A percentile compares a stretch with the other conserved stretches of the same genome.
Conservation (phyloP, 176 grass and related monocot genomes). For the Eleusine coracana region DNA sequence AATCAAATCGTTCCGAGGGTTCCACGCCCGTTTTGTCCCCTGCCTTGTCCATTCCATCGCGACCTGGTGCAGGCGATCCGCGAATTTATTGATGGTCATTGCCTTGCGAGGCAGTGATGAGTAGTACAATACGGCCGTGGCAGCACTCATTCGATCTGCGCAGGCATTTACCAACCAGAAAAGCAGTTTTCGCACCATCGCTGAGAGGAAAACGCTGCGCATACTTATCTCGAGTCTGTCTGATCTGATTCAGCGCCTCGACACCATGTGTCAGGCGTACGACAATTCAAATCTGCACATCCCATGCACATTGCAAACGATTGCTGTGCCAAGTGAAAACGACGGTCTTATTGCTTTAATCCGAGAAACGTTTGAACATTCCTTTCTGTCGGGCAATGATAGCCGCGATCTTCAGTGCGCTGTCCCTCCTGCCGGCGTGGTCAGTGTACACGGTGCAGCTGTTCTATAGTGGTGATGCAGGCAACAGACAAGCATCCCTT, state of each 20-base stretch:
- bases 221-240: not conserved
- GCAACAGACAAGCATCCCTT: not conserved
- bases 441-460: too few relatives aligned
- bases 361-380: too few relatives aligned
- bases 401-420: too few relatives aligned
- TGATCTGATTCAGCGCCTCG: not conserved
- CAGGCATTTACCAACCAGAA: not conserved
- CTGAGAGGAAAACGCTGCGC: not conserved
- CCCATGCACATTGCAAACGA: not conserved
- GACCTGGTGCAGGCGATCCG: not conserved
- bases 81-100: constrained; percentile 5
- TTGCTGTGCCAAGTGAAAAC: not conserved
- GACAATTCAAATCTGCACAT: not conserved
- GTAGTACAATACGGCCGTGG: not conserved
- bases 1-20: not conserved
- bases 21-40: not conserved
- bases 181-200: not conserved
- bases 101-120: not conserved
- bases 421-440: too few relatives aligned
- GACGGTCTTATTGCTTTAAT: not conserved
- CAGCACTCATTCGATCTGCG: not conserved
- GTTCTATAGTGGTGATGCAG: too few relatives aligned
- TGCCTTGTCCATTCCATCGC: not conserved
- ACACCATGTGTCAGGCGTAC: not conserved
- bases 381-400: too few relatives aligned